Conservation (phyloP, 2,329 filamentous ascomycete species). For the Pseudomassariella vexata region DNA sequence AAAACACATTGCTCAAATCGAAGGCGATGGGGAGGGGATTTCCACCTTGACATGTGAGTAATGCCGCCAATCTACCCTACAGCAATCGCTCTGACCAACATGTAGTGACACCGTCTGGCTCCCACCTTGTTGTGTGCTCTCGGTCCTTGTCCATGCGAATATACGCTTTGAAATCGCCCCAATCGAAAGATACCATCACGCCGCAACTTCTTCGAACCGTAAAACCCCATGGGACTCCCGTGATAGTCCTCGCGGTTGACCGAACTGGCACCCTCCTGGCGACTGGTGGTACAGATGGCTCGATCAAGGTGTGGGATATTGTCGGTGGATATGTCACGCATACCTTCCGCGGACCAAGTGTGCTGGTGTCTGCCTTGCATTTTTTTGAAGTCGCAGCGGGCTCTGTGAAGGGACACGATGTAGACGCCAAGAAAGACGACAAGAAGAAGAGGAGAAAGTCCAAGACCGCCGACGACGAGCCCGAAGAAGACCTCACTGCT, state of each 20-base stretch:
- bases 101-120: slow-evolving; percentile 77
- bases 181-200: slow-evolving; percentile 52
- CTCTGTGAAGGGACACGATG: slow-evolving; percentile 32
- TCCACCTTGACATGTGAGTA: slow-evolving; percentile 63
- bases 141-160: slow-evolving; percentile 95
- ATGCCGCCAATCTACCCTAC: slow-evolving; percentile 1
- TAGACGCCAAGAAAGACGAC: slow-evolving; percentile 34
- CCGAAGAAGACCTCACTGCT: slow-evolving; percentile 31
- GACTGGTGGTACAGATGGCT: slow-evolving; percentile 87
- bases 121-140: slow-evolving; percentile 86
- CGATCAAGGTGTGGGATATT: slow-evolving; percentile 97
- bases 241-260: slow-evolving; percentile 81
- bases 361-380: slow-evolving; percentile 81
- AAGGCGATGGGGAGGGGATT: slow-evolving; percentile 79
- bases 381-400: slow-evolving; percentile 73
- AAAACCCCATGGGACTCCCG: slow-evolving; percentile 86
- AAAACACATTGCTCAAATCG: slow-evolving; percentile 74
- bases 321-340: slow-evolving; percentile 85
- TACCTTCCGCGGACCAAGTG: slow-evolving; percentile 88
- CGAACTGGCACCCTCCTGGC: slow-evolving; percentile 83
- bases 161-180: slow-evolving; percentile 62
- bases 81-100: slow-evolving; percentile 13
- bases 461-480: slow-evolving; percentile 34
- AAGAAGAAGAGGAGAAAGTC: slow-evolving; percentile 37
- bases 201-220: slow-evolving; percentile 69